Conservation (phyloP, 2,329 filamentous ascomycete species). For the Exophiala xenobiotica region DNA sequence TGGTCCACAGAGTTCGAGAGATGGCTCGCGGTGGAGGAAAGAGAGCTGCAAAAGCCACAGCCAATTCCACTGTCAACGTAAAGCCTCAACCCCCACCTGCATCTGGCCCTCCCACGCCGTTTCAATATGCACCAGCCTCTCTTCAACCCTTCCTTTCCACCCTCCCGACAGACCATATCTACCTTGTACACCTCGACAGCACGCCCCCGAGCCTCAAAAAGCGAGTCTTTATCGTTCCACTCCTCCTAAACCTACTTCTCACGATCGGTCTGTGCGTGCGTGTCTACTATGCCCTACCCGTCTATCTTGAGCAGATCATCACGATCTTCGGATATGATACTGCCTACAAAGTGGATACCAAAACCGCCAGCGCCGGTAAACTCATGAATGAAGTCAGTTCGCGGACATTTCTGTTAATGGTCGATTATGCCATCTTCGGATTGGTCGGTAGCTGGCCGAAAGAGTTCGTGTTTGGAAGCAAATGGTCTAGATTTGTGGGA, state of each 20-base stretch:
- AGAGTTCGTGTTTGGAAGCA: conserved; percentile 65
- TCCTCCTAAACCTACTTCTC: conserved; percentile 72
- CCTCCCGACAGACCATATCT: conserved; percentile 69
- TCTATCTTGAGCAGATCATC: conserved; percentile 67
- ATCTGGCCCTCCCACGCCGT: conserved; percentile 23
- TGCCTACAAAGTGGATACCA: conserved; percentile 63
- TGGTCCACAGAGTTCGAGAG: neutral
- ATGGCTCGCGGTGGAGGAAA: conserved; percentile 24
- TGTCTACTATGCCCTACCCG: conserved; percentile 65
- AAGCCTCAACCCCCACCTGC: conserved; percentile 6
- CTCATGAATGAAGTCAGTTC: conserved; percentile 58
- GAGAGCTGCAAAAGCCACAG: conserved; percentile 13
- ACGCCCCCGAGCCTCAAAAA: conserved; percentile 70
- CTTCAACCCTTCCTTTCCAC: conserved; percentile 56
- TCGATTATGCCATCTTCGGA: conserved; percentile 70
- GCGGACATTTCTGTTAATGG: conserved; percentile 64
- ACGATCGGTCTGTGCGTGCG: conserved; percentile 65
- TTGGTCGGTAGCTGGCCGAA: conserved; percentile 73
- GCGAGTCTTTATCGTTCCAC: conserved; percentile 77
- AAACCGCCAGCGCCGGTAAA: conserved; percentile 56
- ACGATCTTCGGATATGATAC: conserved; percentile 66
- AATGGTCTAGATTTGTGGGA: conserved; percentile 53
- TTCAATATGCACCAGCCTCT: conserved; percentile 23
- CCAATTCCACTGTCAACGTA: neutral
- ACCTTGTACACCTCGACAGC: conserved; percentile 79